Conservation (phyloP, 2,329 filamentous ascomycete species). For the Trichoderma sp. region DNA sequence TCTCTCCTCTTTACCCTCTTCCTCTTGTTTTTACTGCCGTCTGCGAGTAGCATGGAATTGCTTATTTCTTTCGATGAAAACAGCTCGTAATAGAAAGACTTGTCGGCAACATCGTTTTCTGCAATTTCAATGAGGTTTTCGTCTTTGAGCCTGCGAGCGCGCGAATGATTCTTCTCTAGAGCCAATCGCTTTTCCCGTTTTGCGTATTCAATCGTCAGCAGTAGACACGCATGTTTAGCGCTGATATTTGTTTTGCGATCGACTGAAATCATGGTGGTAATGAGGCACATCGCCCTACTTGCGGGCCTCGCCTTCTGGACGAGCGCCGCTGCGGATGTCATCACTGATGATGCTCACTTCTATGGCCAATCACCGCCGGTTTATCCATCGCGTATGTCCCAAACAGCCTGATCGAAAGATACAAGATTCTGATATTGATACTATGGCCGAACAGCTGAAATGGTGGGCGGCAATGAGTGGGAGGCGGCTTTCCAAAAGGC, state of each 20-base stretch:
- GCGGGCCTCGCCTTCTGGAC: constrained; percentile 2
- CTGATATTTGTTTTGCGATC: neutral
- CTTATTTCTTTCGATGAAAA: neutral
- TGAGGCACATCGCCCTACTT: constrained; percentile 3
- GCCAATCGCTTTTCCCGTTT: neutral
- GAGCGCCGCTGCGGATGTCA: constrained; percentile 23
- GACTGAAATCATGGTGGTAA: neutral
- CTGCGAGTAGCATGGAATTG: neutral
- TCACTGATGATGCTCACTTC: constrained; percentile 43
- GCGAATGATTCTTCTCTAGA: neutral
- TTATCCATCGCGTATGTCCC: constrained; percentile 50
- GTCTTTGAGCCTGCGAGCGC: neutral
- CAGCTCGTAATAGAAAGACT: neutral
- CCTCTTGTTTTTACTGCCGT: neutral
- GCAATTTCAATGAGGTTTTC: neutral
- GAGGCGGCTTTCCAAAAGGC: constrained; percentile 64
- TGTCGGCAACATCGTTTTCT: neutral
- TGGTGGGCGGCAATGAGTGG: constrained; percentile 66
- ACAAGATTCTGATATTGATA: neutral
- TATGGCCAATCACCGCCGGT: constrained; percentile 50
- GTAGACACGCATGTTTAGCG: neutral
- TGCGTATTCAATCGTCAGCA: neutral
- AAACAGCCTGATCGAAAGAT: neutral
- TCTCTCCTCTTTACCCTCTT: neutral
- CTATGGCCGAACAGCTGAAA: constrained; percentile 36